A percentile compares a stretch with the other conserved stretches of the same genome.
Evolutionary conservation across 176 grass and related monocot species (phyloP).

Genomic region (Aegilops sharonensis): DNA sequence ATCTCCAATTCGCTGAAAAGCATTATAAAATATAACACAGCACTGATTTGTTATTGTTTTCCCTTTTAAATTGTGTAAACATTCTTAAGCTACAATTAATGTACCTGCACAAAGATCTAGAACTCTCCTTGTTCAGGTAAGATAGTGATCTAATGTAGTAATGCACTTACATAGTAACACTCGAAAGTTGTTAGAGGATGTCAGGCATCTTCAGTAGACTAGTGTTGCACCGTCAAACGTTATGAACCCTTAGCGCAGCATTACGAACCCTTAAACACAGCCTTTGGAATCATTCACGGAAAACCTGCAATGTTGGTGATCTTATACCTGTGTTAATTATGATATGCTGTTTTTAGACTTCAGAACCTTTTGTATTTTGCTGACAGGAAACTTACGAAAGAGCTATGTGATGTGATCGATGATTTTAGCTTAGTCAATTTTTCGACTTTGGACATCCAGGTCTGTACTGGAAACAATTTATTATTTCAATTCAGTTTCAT

Average conservation of each 20-base stretch:
- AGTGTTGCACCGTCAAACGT: background rate
- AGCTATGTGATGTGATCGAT: constrained; percentile 87
- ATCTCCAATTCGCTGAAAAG: background rate
- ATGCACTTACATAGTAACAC: background rate
- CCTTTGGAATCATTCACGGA: background rate
- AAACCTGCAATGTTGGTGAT: background rate
- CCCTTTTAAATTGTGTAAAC: background rate
- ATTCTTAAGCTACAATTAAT: background rate
- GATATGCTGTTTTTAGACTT: background rate
- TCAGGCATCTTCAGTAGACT: background rate
- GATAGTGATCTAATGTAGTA: background rate
- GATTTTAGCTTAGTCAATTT: constrained; percentile 86
- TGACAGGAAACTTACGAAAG: constrained; percentile 91
- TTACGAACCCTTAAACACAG: background rate
- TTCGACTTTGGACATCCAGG: constrained; percentile 93
- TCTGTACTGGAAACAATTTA: constrained; percentile 10
- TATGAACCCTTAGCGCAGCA: background rate
- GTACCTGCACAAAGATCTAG: background rate
- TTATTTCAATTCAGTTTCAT: constrained; percentile 6
- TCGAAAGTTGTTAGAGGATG: background rate
- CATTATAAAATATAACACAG: background rate
- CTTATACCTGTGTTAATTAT: constrained; percentile 6
- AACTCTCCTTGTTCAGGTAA: background rate
- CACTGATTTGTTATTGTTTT: background rate
- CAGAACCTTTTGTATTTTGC: constrained; percentile 22